Percentiles rank a stretch among this genome's conserved stretches.
Conservation (phyloP, 805 yeast species). For the Nakazawaea peltata region DNA sequence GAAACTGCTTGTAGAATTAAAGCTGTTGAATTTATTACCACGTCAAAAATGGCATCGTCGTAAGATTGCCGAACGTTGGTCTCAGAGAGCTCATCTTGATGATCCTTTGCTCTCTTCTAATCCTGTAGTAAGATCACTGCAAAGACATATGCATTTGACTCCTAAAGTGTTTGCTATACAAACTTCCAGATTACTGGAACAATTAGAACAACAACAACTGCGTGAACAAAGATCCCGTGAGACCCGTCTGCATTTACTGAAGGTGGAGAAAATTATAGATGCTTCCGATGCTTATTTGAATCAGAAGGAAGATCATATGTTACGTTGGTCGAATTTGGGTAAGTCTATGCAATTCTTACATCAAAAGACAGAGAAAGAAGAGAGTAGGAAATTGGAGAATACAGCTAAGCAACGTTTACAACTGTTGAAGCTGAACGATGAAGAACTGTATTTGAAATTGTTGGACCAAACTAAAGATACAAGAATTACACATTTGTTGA, state of each 20-base stretch:
- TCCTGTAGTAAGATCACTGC: slow-evolving; percentile 56
- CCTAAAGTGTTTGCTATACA: slow-evolving; percentile 65
- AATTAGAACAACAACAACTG: slow-evolving; percentile 63
- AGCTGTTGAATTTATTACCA: slow-evolving; percentile 54
- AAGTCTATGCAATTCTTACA: slow-evolving; percentile 41
- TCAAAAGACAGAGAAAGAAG: slow-evolving; percentile 60
- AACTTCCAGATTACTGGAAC: slow-evolving; percentile 69
- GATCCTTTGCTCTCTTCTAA: slow-evolving; percentile 42
- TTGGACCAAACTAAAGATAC: slow-evolving; percentile 84
- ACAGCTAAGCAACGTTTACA: slow-evolving; percentile 85
- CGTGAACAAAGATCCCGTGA: slow-evolving; percentile 48
- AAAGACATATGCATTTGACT: slow-evolving; percentile 59
- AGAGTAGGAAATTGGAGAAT: slow-evolving; percentile 63
- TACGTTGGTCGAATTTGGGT: slow-evolving; percentile 21
- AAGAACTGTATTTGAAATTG: slow-evolving; percentile 77
- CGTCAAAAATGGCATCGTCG: slow-evolving; percentile 68
- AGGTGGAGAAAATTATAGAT: slow-evolving; percentile 31
- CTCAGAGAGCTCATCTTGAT: slow-evolving; percentile 48
- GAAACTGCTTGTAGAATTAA: slow-evolving; percentile 63
- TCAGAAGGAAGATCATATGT: slow-evolving; percentile 22
- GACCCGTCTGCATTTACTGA: slow-evolving; percentile 41
- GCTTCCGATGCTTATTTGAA: slow-evolving; percentile 21
- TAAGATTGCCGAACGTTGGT: slow-evolving; percentile 42
- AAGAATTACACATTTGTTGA: slow-evolving; percentile 75
- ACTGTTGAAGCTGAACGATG: slow-evolving; percentile 81